A percentile compares a stretch with the other conserved stretches of the same genome.
phyloP scores from a whole-genome alignment of 2,329 filamentous ascomycete species.

The Coccinonectria pachysandricola region DNA sequence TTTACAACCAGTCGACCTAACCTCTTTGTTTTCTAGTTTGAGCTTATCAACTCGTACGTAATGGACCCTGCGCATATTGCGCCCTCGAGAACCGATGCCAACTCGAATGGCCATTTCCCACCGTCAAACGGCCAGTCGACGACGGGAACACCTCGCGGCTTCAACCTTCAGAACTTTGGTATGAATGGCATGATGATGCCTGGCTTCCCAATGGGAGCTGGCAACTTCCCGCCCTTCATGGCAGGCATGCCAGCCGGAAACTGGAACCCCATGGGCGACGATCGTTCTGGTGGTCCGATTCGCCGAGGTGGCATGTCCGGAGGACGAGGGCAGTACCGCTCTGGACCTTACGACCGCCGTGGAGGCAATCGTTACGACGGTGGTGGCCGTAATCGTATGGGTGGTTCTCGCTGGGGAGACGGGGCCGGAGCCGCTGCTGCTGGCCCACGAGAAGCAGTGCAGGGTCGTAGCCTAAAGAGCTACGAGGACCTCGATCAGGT shows the following conservation, averaged over 20 bases:
- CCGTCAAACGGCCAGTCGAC: slow-evolving; percentile 64
- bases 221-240: slow-evolving; percentile 45
- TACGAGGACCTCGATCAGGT: slow-evolving; percentile 95
- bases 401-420: slow-evolving; percentile 58
- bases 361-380: slow-evolving; percentile 44
- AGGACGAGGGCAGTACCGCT: slow-evolving; percentile 45
- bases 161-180: slow-evolving; percentile 68
- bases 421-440: slow-evolving; percentile 67
- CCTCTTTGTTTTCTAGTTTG: slow-evolving; percentile 45
- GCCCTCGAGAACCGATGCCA: slow-evolving; percentile 84
- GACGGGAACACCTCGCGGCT: slow-evolving; percentile 80
- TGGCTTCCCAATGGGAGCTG: slow-evolving; percentile 42
- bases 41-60: slow-evolving; percentile 88
- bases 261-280: slow-evolving; percentile 42
- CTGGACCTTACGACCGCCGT: slow-evolving; percentile 67
- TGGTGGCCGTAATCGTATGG: slow-evolving; percentile 38
- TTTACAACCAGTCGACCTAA: slow-evolving; percentile 3
- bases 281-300: slow-evolving; percentile 56
- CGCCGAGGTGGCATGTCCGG: slow-evolving; percentile 52
- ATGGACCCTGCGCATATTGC: slow-evolving; percentile 91
- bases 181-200: slow-evolving; percentile 52
- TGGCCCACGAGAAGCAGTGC: slow-evolving; percentile 82
- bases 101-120: slow-evolving; percentile 92
- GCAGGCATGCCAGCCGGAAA: slow-evolving; percentile 36
- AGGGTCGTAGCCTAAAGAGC: slow-evolving; percentile 86